Evolutionary conservation across 106 monocot species (phyloP), one percentile per base, ranked within the genome.

Genomic region (Acorus calamus): DNA sequence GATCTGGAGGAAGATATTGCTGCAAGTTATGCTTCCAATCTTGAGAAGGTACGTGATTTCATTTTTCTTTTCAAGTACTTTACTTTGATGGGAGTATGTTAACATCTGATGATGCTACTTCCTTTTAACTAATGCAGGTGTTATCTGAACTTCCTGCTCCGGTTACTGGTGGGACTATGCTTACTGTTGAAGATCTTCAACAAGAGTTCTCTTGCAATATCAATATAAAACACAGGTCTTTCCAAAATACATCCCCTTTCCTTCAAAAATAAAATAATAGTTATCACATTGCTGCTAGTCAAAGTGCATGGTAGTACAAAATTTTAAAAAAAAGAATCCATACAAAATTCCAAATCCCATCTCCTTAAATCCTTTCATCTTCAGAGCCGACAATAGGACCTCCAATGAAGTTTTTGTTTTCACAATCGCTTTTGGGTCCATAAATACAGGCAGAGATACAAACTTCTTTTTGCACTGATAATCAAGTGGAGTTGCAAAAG

Each of bases 131-230:
- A 28, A 53, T 72, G 28, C 71, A 96, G 94, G 76, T 81, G 10
- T 79, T 96, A 66, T 64, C 78, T 66, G 90, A 84, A 66, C 87
- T 96, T 65, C 94, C 94, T 63, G 66, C 82, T 65, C 84, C 87
- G 52, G 82, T 96, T 72, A 82, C 60, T 3, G 83, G 63, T 70
- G 94, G 90, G 8, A 83, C 94, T 59, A 78, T 78, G 45, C 73
- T 96, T 7, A 83, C 82, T 54, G 80, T 96, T 55, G 94, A 90
- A 46, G 94, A 96, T 86, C 76, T 96, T 44, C 94, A 74, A 59
- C 94, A 90, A 68, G 94, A 90, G 60, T 69, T 96, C 12, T 74
- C 78, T 53, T 96, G 94, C 82, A 90, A 80, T 50, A 87, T 96
- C 63, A 87, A 66, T 66, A 77, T 96, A 73, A 90, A 83, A 66